phyloP scores from a whole-genome alignment of 495 filamentous ascomycete genomes.

The Neurospora sp. region DNA sequence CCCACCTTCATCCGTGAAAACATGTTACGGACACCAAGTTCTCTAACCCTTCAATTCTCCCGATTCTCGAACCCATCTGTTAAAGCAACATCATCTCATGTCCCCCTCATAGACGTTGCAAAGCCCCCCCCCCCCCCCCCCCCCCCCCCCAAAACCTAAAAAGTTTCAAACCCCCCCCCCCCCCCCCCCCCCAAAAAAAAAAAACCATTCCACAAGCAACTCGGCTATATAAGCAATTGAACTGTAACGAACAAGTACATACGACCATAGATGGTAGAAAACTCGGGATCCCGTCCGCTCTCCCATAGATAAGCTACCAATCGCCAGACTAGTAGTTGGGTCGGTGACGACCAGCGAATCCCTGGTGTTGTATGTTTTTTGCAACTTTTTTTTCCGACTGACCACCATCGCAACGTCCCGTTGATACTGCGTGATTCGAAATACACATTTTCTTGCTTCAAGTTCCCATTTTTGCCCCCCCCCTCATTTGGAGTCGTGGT shows the following conservation, averaged over 20 bases:
- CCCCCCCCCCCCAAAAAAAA: too few species aligned
- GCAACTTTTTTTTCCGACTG: too few species aligned
- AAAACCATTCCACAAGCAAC: neutral
- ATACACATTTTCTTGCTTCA: too few species aligned
- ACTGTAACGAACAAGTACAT: neutral
- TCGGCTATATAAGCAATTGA: neutral
- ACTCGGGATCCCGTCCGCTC: slow-evolving; percentile 1
- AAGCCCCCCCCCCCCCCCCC: neutral
- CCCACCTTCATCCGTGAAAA: neutral
- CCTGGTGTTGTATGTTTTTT: slow-evolving; percentile 36
- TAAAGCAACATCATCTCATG: neutral
- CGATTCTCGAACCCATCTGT: neutral
- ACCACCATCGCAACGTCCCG: too few species aligned
- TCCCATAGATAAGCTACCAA: neutral
- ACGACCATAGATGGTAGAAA: neutral
- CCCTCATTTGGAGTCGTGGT: neutral
- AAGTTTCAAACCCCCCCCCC: neutral
- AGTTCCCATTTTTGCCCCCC: too few species aligned
- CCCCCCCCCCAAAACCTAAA: too few species aligned
- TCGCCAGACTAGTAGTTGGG: slow-evolving; percentile 35
- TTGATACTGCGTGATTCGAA: too few species aligned
- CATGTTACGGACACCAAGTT: neutral
- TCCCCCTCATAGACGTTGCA: neutral
- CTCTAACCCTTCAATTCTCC: neutral
- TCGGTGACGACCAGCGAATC: slow-evolving; percentile 32